Evolutionary conservation across 768 basidiomycete genomes (phyloP).

Genomic region (Serpula lacrymans): DNA sequence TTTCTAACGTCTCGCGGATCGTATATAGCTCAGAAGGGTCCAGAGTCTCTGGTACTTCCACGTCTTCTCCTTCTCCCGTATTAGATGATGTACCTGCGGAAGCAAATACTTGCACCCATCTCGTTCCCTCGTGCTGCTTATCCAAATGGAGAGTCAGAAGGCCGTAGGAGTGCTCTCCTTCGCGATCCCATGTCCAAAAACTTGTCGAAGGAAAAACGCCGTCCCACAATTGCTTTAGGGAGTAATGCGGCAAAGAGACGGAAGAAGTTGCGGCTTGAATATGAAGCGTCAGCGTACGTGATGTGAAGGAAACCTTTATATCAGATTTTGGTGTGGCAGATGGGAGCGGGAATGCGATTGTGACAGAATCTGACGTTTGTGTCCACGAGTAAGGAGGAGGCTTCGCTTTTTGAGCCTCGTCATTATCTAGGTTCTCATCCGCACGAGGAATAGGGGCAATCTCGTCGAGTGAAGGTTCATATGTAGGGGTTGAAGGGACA

Average conservation of each 20-base stretch:
- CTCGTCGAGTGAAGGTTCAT: constrained; percentile 64
- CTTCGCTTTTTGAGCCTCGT: constrained; percentile 25
- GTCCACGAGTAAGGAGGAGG: constrained; percentile 92
- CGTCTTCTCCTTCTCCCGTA: constrained; percentile 38
- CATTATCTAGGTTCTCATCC: constrained; percentile 51
- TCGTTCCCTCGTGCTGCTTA: constrained; percentile 77
- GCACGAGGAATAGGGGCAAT: constrained; percentile 64
- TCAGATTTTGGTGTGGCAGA: constrained; percentile 56
- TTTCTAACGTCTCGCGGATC: constrained; percentile 80
- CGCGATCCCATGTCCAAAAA: constrained; percentile 91
- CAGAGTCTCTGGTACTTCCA: constrained; percentile 83
- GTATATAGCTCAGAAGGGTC: constrained; percentile 78
- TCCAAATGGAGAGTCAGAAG: constrained; percentile 82
- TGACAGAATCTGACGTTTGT: constrained; percentile 80
- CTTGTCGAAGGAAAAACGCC: constrained; percentile 72
- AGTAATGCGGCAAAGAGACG: constrained; percentile 52
- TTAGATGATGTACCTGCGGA: constrained; percentile 33
- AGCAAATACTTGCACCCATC: constrained; percentile 87
- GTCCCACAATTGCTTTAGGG: constrained; percentile 73
- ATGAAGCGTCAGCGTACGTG: constrained; percentile 62
- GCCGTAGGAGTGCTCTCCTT: constrained; percentile 64
- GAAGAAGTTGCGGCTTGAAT: constrained; percentile 39
- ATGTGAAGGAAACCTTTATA: constrained; percentile 67
- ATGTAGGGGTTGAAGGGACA: constrained; percentile 29
- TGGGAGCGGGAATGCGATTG: constrained; percentile 81